phyloP scores from a whole-genome alignment of 192 early-diverging fungal genomes.

The Entomortierella beljakovae region DNA sequence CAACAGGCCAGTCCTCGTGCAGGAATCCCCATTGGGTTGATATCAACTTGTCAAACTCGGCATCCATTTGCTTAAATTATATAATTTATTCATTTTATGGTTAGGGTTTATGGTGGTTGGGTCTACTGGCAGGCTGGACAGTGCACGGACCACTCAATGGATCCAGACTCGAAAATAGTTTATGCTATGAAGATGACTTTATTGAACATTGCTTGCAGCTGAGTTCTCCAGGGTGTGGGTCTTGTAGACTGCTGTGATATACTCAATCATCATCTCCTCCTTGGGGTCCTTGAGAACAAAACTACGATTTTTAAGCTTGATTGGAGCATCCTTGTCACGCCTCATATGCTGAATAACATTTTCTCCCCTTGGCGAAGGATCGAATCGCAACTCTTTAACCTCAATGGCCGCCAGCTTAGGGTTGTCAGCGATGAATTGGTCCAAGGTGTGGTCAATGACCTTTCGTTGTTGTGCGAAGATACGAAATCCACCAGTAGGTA shows the following conservation, averaged over 20 bases:
- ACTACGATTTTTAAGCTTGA: conserved; percentile 1
- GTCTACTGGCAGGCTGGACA: too few relatives aligned
- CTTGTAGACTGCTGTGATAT: not conserved
- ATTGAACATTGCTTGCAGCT: not conserved
- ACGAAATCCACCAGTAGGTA: conserved; percentile 21
- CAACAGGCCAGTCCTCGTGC: too few relatives aligned
- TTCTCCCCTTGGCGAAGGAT: conserved; percentile 6
- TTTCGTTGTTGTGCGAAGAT: conserved; percentile 15
- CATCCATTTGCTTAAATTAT: too few relatives aligned
- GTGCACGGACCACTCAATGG: too few relatives aligned
- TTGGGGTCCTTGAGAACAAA: not conserved
- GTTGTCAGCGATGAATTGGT: conserved; percentile 14
- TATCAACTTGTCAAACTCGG: too few relatives aligned
- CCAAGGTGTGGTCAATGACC: not conserved
- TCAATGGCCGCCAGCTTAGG: conserved; percentile 1
- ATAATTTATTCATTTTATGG: too few relatives aligned
- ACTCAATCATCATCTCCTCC: not conserved
- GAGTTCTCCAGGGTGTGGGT: not conserved
- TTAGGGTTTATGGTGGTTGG: too few relatives aligned
- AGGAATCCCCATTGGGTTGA: too few relatives aligned
- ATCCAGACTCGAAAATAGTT: too few relatives aligned
- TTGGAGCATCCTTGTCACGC: conserved; percentile 8
- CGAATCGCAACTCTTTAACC: conserved; percentile 11
- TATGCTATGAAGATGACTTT: not conserved
- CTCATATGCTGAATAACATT: conserved; percentile 7